phyloP scores from a whole-genome alignment of 768 basidiomycete species.

The Mycena belliarum region DNA sequence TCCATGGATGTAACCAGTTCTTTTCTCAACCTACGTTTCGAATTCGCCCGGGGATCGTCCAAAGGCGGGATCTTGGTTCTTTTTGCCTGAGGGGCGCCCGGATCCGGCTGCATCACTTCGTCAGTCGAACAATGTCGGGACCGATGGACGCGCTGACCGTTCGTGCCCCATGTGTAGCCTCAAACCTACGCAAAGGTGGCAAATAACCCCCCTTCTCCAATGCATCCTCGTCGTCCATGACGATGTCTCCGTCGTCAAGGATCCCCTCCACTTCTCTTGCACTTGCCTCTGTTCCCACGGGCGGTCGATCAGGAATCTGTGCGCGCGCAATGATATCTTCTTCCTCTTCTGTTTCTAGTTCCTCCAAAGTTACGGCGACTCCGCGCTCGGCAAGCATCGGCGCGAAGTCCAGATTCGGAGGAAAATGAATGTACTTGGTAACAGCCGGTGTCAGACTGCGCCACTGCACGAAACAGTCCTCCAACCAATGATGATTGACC shows the following conservation, averaged over 20 bases:
- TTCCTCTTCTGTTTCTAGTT: constrained; percentile 18
- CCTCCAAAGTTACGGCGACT: constrained; percentile 22
- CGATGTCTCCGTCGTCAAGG: constrained; percentile 7
- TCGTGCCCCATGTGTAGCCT: neutral
- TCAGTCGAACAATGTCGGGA: neutral
- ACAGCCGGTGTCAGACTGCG: constrained; percentile 60
- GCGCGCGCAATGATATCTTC: constrained; percentile 15
- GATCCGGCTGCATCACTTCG: neutral
- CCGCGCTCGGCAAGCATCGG: constrained; percentile 43
- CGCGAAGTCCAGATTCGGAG: constrained; percentile 67
- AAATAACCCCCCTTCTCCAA: neutral
- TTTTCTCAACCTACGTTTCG: neutral
- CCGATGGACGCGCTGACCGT: constrained; percentile 8
- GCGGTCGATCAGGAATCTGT: constrained; percentile 10
- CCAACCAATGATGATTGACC: constrained; percentile 90
- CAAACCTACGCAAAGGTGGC: neutral
- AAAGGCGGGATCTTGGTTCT: neutral
- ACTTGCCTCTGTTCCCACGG: constrained; percentile 32
- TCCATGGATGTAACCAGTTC: neutral
- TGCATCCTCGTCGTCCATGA: constrained; percentile 12
- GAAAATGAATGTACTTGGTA: constrained; percentile 71
- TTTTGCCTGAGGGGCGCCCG: neutral
- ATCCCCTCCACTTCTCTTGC: constrained; percentile 32
- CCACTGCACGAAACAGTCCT: constrained; percentile 88
- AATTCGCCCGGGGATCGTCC: neutral